These are phyloP conservation scores for Leishmania lainsoni DNA, from an alignment of 208 protist genomes.

Conservation along the genomic window DNA sequence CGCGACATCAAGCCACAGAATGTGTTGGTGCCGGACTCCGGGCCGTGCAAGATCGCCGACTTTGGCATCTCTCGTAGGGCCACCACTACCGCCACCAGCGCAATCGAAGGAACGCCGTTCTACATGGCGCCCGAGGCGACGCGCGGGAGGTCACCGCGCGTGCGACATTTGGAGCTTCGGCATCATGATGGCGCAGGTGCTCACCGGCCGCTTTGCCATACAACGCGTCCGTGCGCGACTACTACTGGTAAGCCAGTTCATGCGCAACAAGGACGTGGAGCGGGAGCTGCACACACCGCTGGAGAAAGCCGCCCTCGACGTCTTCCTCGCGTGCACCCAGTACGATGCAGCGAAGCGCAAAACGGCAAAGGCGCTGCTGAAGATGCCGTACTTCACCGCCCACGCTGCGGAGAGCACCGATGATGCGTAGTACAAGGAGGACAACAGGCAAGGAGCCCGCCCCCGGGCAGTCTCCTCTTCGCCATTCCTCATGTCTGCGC, in stretches of 20 bases:
- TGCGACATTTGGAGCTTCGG: slow-evolving; percentile 87
- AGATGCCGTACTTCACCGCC: slow-evolving; percentile 50
- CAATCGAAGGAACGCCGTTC: slow-evolving; percentile 61
- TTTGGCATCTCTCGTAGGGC: slow-evolving; percentile 76
- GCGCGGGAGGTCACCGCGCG: slow-evolving; percentile 33
- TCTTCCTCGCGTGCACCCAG: slow-evolving; percentile 52
- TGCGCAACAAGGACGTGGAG: slow-evolving; percentile 34
- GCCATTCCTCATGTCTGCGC: neutral
- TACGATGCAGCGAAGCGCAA: slow-evolving; percentile 41
- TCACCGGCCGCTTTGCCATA: slow-evolving; percentile 67
- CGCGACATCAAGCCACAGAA: slow-evolving; percentile 89
- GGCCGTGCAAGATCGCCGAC: slow-evolving; percentile 84
- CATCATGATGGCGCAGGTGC: slow-evolving; percentile 74
- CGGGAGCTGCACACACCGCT: slow-evolving; percentile 35
- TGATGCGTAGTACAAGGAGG: neutral
- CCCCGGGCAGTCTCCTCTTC: neutral
- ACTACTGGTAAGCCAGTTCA: slow-evolving; percentile 49
- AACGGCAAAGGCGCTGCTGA: slow-evolving; percentile 51
- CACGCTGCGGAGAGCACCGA: neutral
- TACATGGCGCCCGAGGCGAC: slow-evolving; percentile 81
- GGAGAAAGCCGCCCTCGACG: slow-evolving; percentile 35
- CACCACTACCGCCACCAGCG: slow-evolving; percentile 28
- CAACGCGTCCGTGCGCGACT: slow-evolving; percentile 28
- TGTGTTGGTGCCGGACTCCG: slow-evolving; percentile 61
- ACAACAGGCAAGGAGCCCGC: neutral